These are phyloP conservation scores for Botryosphaeria dothidea DNA, from an alignment of 2,329 filamentous ascomycete genomes.

Conservation along the genomic window DNA sequence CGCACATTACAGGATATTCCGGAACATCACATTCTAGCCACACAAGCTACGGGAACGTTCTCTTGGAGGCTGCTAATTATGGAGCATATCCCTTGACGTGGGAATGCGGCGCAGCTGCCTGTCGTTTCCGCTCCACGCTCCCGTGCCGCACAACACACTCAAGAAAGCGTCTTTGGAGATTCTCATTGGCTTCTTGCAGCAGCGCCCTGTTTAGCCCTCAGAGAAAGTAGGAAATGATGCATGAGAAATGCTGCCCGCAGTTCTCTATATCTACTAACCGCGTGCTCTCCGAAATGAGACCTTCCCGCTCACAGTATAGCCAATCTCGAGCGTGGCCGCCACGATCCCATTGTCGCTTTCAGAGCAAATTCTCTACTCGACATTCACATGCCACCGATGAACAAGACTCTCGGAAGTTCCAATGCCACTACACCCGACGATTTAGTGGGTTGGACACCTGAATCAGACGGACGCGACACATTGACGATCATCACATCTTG, in stretches of 20 bases:
- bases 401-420: not conserved
- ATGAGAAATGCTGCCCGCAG: too few relatives aligned
- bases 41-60: not conserved
- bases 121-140: not conserved
- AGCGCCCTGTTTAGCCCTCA: too few relatives aligned
- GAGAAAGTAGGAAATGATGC: too few relatives aligned
- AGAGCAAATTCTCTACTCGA: too few relatives aligned
- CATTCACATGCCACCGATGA: not conserved
- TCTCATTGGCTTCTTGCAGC: not conserved
- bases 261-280: too few relatives aligned
- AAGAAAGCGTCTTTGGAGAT: not conserved
- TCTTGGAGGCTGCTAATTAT: not conserved
- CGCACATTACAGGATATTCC: too few relatives aligned
- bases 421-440: not conserved
- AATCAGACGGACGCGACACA: conserved; percentile 34
- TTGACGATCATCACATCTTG: conserved; percentile 34
- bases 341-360: too few relatives aligned
- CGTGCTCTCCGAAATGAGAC: too few relatives aligned
- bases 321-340: too few relatives aligned
- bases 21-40: not conserved
- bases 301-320: too few relatives aligned
- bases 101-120: not conserved
- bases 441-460: conserved; percentile 29
- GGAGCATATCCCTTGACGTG: not conserved
- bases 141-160: not conserved